Conservation (phyloP, 2,329 filamentous ascomycete genomes). For the Fusarium sp. region DNA sequence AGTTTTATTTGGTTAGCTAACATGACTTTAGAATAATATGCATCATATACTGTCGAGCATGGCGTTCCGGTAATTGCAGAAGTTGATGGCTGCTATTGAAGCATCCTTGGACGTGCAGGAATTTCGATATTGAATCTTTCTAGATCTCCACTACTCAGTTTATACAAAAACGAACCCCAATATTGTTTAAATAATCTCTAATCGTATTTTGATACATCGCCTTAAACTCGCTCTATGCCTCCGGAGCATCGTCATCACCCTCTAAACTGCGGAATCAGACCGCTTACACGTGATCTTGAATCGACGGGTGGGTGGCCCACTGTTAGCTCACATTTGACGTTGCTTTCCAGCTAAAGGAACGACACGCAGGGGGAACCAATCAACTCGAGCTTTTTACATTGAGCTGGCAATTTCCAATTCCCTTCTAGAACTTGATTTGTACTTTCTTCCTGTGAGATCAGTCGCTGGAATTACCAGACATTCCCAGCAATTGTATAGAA, state of each 20-base stretch:
- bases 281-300: conserved; percentile 37
- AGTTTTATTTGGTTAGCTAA: conserved; percentile 1
- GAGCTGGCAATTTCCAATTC: conserved; percentile 34
- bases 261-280: conserved; percentile 20
- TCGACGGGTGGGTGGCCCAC: conserved; percentile 30
- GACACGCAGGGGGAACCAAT: conserved; percentile 40
- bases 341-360: conserved; percentile 26
- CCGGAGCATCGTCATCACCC: conserved; percentile 20
- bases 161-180: not conserved
- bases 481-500: not conserved
- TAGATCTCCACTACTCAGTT: conserved; percentile 6
- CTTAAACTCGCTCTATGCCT: not conserved
- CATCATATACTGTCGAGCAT: conserved; percentile 2
- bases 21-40: conserved; percentile 22
- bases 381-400: conserved; percentile 34
- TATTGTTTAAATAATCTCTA: not conserved
- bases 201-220: not conserved
- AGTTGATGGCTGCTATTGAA: conserved; percentile 1
- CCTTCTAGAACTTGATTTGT: conserved; percentile 10
- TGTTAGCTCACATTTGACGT: conserved; percentile 31
- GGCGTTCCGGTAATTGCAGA: conserved; percentile 21
- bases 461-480: not conserved
- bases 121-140: not conserved
- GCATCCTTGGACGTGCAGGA: not conserved
- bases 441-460: not conserved